A percentile compares a stretch with the other conserved stretches of the same genome.
phyloP scores from a whole-genome alignment of 2,329 filamentous ascomycete genomes.

The Microdochium nivale region DNA sequence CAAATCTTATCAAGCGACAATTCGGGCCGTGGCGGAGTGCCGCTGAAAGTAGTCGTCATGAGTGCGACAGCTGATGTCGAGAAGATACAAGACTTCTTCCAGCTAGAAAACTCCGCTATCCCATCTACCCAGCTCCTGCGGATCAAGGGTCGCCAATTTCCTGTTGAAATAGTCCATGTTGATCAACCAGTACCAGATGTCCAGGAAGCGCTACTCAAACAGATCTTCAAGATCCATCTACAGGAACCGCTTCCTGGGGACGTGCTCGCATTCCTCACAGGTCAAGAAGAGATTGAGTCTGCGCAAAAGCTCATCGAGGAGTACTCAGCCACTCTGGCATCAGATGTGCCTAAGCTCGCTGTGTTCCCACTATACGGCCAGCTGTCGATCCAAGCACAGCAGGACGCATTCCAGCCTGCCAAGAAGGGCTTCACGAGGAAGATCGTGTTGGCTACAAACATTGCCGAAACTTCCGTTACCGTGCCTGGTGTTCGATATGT shows the following conservation, averaged over 20 bases:
- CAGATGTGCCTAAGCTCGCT: constrained; percentile 62
- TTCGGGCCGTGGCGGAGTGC: constrained; percentile 58
- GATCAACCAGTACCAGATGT: constrained; percentile 69
- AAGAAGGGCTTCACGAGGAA: constrained; percentile 70
- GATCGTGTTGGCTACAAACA: constrained; percentile 88
- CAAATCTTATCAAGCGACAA: constrained; percentile 59
- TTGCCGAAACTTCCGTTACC: constrained; percentile 96
- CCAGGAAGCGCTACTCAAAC: constrained; percentile 70
- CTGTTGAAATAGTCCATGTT: constrained; percentile 72
- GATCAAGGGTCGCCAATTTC: constrained; percentile 81
- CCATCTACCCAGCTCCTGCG: constrained; percentile 34
- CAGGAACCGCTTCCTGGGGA: constrained; percentile 90
- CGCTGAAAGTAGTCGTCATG: constrained; percentile 90
- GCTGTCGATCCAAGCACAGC: constrained; percentile 76
- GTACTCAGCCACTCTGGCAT: constrained; percentile 62
- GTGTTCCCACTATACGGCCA: constrained; percentile 84
- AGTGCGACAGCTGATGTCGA: constrained; percentile 91
- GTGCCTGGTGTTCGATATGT: constrained; percentile 89
- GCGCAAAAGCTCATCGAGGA: constrained; percentile 75
- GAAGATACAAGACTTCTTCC: constrained; percentile 68
- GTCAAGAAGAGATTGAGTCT: constrained; percentile 85
- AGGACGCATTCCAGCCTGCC: constrained; percentile 73
- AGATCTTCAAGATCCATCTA: constrained; percentile 77
- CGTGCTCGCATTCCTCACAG: constrained; percentile 84
- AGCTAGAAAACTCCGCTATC: constrained; percentile 3